Conservation (phyloP, 768 basidiomycete genomes). For the Trametes meyenii region DNA sequence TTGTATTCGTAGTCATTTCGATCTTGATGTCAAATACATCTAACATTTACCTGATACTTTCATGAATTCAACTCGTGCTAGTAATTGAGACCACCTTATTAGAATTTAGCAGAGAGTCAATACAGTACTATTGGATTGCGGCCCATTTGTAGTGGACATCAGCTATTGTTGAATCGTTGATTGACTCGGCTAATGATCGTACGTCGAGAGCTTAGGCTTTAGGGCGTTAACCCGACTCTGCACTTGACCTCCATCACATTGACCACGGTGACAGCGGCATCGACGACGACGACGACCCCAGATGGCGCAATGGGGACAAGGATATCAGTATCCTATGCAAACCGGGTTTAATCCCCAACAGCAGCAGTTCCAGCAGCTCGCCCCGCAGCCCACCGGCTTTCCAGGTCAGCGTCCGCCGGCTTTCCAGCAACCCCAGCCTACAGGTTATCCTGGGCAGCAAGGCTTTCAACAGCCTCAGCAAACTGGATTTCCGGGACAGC, state of each 20-base stretch:
- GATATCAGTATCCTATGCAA: conserved; percentile 75
- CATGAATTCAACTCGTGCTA: too few species aligned
- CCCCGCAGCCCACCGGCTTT: conserved; percentile 62
- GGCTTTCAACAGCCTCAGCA: conserved; percentile 64
- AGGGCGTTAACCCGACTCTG: not conserved
- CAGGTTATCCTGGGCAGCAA: conserved; percentile 49
- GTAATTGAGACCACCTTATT: too few species aligned
- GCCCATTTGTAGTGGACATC: too few species aligned
- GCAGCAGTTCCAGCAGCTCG: conserved; percentile 41
- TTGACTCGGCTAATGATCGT: too few species aligned
- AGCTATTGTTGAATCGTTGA: too few species aligned
- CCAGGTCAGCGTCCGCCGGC: conserved; percentile 28
- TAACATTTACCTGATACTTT: too few species aligned
- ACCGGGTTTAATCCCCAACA: conserved; percentile 64
- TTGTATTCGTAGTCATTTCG: too few species aligned
- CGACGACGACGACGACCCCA: conserved; percentile 14
- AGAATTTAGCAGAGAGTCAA: too few species aligned
- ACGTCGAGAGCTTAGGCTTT: not conserved
- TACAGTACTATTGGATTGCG: too few species aligned
- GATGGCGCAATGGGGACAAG: conserved; percentile 81
- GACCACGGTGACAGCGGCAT: conserved; percentile 1
- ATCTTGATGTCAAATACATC: too few species aligned
- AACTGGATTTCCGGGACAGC: conserved; percentile 52
- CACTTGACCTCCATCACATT: conserved; percentile 10
- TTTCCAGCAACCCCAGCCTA: conserved; percentile 62